Conservation (phyloP, 1,139 yeast genomes). For the Suhomyces maxii region DNA sequence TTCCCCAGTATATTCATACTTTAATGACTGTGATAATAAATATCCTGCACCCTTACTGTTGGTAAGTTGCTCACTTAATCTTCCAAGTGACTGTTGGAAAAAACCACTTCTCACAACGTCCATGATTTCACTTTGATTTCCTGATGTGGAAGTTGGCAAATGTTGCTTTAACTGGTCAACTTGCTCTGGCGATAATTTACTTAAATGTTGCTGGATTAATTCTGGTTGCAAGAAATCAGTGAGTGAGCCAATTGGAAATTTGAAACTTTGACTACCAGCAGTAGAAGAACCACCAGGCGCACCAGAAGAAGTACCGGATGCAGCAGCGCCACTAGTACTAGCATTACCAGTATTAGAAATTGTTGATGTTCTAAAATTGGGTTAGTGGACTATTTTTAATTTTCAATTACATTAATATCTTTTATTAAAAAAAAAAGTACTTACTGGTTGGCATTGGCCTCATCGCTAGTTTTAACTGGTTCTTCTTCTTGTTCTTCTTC, state of each 20-base stretch:
- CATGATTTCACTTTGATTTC: conserved; percentile 41
- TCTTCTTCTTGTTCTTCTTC: conserved; percentile 35
- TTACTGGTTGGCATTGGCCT: conserved; percentile 7
- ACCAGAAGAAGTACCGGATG: neutral
- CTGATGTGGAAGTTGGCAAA: conserved; percentile 38
- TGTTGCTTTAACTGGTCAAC: conserved; percentile 34
- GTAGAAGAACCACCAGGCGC: neutral
- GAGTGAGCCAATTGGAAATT: conserved; percentile 28
- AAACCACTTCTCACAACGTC: conserved; percentile 54
- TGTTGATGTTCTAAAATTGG: neutral
- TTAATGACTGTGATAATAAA: conserved; percentile 52
- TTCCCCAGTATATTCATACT: conserved; percentile 55
- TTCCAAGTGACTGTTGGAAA: conserved; percentile 48
- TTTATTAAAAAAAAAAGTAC: conserved; percentile 4
- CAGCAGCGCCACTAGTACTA: neutral
- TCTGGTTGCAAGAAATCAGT: conserved; percentile 43
- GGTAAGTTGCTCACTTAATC: conserved; percentile 45
- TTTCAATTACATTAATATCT: neutral
- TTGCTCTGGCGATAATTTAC: conserved; percentile 34
- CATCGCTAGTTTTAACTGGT: neutral
- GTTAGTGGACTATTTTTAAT: too few species aligned
- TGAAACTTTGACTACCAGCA: too few species aligned
- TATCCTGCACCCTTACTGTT: conserved; percentile 50
- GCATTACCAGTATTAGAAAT: neutral
- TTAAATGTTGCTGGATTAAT: conserved; percentile 41